Percentiles rank a stretch among this genome's conserved stretches.
Evolutionary conservation across 1,139 yeast species (phyloP).

Genomic region (Scheffersomyces lignicola): DNA sequence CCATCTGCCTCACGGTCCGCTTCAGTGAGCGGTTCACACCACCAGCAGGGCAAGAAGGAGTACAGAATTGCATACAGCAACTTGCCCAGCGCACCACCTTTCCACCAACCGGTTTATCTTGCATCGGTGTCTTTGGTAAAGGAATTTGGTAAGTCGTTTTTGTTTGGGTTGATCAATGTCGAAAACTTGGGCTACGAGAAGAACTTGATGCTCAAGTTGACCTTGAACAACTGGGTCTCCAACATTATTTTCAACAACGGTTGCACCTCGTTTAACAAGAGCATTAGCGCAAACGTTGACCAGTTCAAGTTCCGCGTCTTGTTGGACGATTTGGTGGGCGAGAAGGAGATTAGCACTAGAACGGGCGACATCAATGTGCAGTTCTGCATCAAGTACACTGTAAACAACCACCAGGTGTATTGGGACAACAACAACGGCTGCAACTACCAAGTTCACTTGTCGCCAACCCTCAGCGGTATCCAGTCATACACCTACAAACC

Average conservation of each 20-base stretch:
- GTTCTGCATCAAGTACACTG: constrained; percentile 28
- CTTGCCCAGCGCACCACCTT: background rate
- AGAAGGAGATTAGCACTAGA: constrained; percentile 2
- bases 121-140: constrained; percentile 6
- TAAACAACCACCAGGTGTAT: constrained; percentile 18
- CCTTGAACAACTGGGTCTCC: constrained; percentile 40
- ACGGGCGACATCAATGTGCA: constrained; percentile 16
- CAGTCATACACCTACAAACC: constrained; percentile 13
- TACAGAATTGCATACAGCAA: constrained; percentile 1
- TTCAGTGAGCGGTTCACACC: background rate
- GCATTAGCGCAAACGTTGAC: constrained; percentile 28
- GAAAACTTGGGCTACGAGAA: constrained; percentile 43
- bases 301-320: constrained; percentile 40
- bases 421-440: constrained; percentile 38
- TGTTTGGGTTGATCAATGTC: constrained; percentile 34
- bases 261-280: constrained; percentile 2
- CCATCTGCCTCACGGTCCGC: background rate
- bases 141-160: constrained; percentile 9
- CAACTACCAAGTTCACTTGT: constrained; percentile 29
- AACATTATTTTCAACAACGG: constrained; percentile 27
- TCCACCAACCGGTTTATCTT: constrained; percentile 7
- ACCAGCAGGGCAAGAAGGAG: background rate
- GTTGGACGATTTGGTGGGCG: constrained; percentile 22
- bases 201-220: constrained; percentile 32
- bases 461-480: constrained; percentile 15